Evolutionary conservation across 2,329 filamentous ascomycete species (phyloP), one percentile per base, ranked within the genome.

Genomic region (Fusarium lateritium): DNA sequence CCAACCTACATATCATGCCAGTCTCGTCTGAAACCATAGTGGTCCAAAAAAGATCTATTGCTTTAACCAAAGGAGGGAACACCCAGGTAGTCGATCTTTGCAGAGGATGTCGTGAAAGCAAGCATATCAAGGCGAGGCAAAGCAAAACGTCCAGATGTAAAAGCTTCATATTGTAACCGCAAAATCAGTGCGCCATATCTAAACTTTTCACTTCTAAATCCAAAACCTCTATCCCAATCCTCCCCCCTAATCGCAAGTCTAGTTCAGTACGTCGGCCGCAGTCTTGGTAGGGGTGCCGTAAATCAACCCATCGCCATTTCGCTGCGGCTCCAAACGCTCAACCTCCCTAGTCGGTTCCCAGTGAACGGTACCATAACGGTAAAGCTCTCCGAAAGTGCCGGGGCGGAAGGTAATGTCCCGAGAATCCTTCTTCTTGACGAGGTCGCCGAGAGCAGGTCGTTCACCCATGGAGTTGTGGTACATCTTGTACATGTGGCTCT

Each of bases 401-500:
- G 71, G 75, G 6, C 78, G 70, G n/a, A 79, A 71, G 14, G 73
- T 70, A 1, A 72, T 72, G 28, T 79, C 77, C 33, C 36, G 34
- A 9, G 71, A 74, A 5, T 60, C 74, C 5, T 72, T 52, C 54
- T 63, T 70, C 42, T 76, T 76, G 38, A 80, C 53, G 7, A 79
- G 44, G 34, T 80, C 78, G 9, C 78, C 78, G 1, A 80, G 63
- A 6, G 78, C 76, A 1, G 75, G 76, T 1, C 60, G 21, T 0
- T 70, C 75, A 4, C 72, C 75, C 1, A 75, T 75, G 5, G 78
- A 78, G 19, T 78, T 80, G n/a, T 79, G 78, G 49, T 78, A 79
- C 5, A 78, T 69, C 64, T 80, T 80, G 52, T 79, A 79, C 70
- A 79, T 79, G 45, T 78, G 73, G 33, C 76, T 79, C 17, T 76